These are phyloP conservation scores for Pseudovirgaria hyperparasitica DNA, from an alignment of 2,329 filamentous ascomycete species.

Conservation along the genomic window DNA sequence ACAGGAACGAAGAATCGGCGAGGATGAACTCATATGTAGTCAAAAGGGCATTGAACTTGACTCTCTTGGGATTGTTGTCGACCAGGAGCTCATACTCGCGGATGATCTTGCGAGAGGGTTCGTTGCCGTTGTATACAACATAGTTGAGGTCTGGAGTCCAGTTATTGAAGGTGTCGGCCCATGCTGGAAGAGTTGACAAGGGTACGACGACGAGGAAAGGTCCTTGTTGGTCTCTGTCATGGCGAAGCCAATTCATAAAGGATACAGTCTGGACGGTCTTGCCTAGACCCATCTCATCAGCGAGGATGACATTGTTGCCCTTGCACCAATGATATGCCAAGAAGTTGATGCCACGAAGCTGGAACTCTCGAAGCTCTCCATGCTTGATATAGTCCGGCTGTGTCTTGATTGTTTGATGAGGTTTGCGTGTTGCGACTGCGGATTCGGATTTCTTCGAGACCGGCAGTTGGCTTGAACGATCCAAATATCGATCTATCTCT, in stretches of 20 bases:
- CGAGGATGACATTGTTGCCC: conserved; percentile 89
- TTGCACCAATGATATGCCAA: conserved; percentile 92
- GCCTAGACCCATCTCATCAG: conserved; percentile 96
- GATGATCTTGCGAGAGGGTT: conserved; percentile 74
- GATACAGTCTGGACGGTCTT: conserved; percentile 97
- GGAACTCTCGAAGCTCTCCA: conserved; percentile 82
- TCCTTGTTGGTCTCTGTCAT: conserved; percentile 78
- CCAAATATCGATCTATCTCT: conserved; percentile 83
- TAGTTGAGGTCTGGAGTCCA: conserved; percentile 97
- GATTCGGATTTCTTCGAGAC: conserved; percentile 67
- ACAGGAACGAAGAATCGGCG: conserved; percentile 69
- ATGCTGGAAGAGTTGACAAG: conserved; percentile 90
- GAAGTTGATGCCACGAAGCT: conserved; percentile 89
- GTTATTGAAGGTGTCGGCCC: conserved; percentile 93
- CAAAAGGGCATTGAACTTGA: conserved; percentile 94
- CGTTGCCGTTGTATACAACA: conserved; percentile 88
- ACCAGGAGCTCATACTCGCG: conserved; percentile 80
- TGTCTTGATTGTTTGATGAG: conserved; percentile 46
- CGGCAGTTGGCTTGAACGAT: conserved; percentile 70
- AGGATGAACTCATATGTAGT: conserved; percentile 97
- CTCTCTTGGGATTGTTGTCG: conserved; percentile 73
- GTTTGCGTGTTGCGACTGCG: conserved; percentile 55
- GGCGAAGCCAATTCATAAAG: conserved; percentile 93
- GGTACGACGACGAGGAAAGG: conserved; percentile 97
- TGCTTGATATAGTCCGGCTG: conserved; percentile 78